Evolutionary conservation across 805 yeast species (phyloP), one percentile per base, ranked within the genome.

Genomic region (Jamesozyma spencerorum): DNA sequence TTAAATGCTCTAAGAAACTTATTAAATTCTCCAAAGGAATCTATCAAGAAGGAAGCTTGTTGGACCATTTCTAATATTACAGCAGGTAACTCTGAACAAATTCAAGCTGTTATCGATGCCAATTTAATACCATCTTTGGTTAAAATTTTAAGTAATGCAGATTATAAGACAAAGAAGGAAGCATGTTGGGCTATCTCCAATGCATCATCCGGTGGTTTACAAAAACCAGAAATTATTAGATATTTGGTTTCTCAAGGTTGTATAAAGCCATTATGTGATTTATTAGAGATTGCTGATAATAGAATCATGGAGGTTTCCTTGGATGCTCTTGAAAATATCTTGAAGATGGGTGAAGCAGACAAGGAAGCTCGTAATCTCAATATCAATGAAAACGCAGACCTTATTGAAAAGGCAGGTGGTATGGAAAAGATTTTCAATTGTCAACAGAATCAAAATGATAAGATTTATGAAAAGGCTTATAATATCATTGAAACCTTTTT

Each of bases 121-220:
- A 92, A 92, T 67, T 72, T 92, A 60, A 80, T 92, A 49, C 98
- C 97, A 31, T 95, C 88, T 44, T 74, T 85, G 49, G 79, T 92
- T 53, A 80, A 87, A 60, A 67, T 81, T 48, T 72, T 92, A 62
- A 74, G 77, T 55, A 72, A 76, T 42, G 96, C 92, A 46, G 97
- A 90, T 58, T 88, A 87, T 71, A 88, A 87, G 71, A 90, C 97
- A 28, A 85, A 85, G 63, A 92, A 90, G 65, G 98, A 92, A 70
- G 98, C 98, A 3, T 90, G 97, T 72, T 92, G 98, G 98, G 97
- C 97, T 28, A 83, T 92, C 50, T 87, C 97, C 22, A 92, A 92
- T 62, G 97, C 98, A 30, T 85, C 96, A 14, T 84, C 96, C 8
- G 97, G 97, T 53, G 97, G 97, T 18, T 72, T 87, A 53, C 70